phyloP scores from a whole-genome alignment of 805 yeast genomes.

The Komagataella mondaviorum region DNA sequence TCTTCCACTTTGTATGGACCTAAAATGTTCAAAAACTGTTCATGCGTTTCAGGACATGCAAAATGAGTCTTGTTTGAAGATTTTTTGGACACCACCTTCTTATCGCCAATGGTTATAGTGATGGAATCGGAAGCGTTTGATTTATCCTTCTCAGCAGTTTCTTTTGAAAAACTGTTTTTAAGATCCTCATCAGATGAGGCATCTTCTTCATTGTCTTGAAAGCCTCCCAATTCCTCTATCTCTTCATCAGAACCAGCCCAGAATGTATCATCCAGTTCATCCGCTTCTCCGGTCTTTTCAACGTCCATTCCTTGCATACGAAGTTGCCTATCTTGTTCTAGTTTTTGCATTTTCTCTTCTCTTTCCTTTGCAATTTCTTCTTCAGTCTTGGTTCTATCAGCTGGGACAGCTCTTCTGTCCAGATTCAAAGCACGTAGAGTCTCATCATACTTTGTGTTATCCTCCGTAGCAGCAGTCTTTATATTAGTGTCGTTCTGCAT shows the following conservation, averaged over 20 bases:
- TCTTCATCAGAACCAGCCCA: slow-evolving; percentile 46
- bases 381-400: slow-evolving; percentile 68
- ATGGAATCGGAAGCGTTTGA: slow-evolving; percentile 10
- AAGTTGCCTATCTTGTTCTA: slow-evolving; percentile 55
- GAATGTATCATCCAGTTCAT: slow-evolving; percentile 56
- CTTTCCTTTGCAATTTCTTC: slow-evolving; percentile 55
- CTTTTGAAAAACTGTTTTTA: slow-evolving; percentile 11
- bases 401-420: slow-evolving; percentile 69
- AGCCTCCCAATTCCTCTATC: slow-evolving; percentile 19
- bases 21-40: slow-evolving; percentile 24
- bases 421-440: slow-evolving; percentile 52
- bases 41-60: slow-evolving; percentile 35
- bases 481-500: slow-evolving; percentile 9
- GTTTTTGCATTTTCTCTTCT: slow-evolving; percentile 40
- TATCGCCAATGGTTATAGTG: slow-evolving; percentile 13
- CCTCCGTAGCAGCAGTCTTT: slow-evolving; percentile 23
- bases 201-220: slow-evolving; percentile 23
- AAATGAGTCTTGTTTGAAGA: slow-evolving; percentile 5
- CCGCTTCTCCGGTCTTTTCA: slow-evolving; percentile 32
- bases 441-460: slow-evolving; percentile 42
- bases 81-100: slow-evolving; percentile 12
- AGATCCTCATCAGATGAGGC: slow-evolving; percentile 20
- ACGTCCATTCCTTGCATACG: slow-evolving; percentile 62
- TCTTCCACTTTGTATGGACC: slow-evolving; percentile 22
- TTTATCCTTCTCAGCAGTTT: slow-evolving; percentile 3